Evolutionary conservation across 805 yeast species (phyloP).

Genomic region (Zygosaccharomyces bisporus): DNA sequence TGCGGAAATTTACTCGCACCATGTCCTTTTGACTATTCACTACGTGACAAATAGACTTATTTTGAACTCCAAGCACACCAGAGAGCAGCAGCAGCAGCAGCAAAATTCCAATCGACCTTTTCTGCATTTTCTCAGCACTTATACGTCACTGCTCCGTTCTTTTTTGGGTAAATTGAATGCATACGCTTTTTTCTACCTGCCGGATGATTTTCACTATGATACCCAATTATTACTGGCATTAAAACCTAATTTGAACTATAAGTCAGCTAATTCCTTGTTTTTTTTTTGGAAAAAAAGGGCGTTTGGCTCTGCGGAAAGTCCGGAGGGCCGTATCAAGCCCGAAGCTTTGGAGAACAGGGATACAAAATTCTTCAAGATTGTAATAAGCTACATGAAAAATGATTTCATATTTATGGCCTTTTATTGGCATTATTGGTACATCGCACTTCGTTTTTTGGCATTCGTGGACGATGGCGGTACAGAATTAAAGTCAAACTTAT

Average conservation of each 20-base stretch:
- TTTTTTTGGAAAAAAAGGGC: slow-evolving; percentile 28
- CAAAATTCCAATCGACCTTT: not conserved
- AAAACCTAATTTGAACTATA: slow-evolving; percentile 12
- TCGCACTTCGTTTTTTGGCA: slow-evolving; percentile 16
- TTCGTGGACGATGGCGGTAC: not conserved
- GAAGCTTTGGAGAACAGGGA: slow-evolving; percentile 17
- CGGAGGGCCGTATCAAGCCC: slow-evolving; percentile 6
- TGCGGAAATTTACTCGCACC: slow-evolving; percentile 25
- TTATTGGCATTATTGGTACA: slow-evolving; percentile 35
- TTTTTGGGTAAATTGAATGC: slow-evolving; percentile 34
- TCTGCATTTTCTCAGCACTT: slow-evolving; percentile 18
- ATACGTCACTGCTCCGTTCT: slow-evolving; percentile 26
- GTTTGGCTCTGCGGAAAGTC: slow-evolving; percentile 10
- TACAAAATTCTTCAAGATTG: slow-evolving; percentile 24
- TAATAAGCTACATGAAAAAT: slow-evolving; percentile 33
- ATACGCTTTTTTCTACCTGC: slow-evolving; percentile 30
- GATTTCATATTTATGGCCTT: slow-evolving; percentile 29
- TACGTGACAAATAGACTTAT: slow-evolving; percentile 28
- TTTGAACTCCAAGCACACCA: slow-evolving; percentile 21
- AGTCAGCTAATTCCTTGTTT: slow-evolving; percentile 11
- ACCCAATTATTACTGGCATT: slow-evolving; percentile 17
- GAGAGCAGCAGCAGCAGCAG: slow-evolving; percentile 7
- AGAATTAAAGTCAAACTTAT: slow-evolving; percentile 7
- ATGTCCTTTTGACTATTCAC: slow-evolving; percentile 28
- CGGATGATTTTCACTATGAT: slow-evolving; percentile 30